phyloP scores from a whole-genome alignment of 2,329 filamentous ascomycete genomes.

The Sarocladium kiliense region DNA sequence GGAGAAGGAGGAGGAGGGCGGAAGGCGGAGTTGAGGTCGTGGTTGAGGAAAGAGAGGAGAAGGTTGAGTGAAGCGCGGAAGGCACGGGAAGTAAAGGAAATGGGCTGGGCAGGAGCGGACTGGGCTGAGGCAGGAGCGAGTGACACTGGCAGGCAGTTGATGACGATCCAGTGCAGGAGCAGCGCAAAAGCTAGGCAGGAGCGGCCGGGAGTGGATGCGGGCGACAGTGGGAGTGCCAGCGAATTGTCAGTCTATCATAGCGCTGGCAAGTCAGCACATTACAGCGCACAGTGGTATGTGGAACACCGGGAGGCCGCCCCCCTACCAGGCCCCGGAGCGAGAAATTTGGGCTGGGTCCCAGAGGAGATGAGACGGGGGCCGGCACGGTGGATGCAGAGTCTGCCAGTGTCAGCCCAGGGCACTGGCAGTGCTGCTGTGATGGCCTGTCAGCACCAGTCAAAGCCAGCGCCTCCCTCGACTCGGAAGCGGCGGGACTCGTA shows the following conservation, averaged over 20 bases:
- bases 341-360: slow-evolving; percentile 1
- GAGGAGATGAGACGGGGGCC: slow-evolving; percentile 1
- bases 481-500: slow-evolving; percentile 5
- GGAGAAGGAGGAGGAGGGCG: slow-evolving; percentile 4
- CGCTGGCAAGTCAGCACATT: background rate
- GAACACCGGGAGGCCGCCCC: slow-evolving; percentile 5
- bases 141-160: background rate
- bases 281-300: background rate
- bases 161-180: slow-evolving; percentile 8
- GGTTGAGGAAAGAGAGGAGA: background rate
- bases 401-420: slow-evolving; percentile 4
- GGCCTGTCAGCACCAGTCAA: background rate
- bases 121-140: slow-evolving; percentile 7
- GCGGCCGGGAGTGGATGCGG: background rate
- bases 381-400: background rate
- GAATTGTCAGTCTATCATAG: background rate
- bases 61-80: background rate
- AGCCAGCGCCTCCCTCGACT: background rate
- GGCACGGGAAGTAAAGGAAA: slow-evolving; percentile 2
- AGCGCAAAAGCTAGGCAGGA: background rate
- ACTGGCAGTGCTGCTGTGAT: background rate
- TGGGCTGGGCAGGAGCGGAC: background rate
- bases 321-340: background rate
- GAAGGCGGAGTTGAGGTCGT: background rate
- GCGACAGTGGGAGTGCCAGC: background rate